Conservation (phyloP, 768 basidiomycete species). For the Suillus paluster region DNA sequence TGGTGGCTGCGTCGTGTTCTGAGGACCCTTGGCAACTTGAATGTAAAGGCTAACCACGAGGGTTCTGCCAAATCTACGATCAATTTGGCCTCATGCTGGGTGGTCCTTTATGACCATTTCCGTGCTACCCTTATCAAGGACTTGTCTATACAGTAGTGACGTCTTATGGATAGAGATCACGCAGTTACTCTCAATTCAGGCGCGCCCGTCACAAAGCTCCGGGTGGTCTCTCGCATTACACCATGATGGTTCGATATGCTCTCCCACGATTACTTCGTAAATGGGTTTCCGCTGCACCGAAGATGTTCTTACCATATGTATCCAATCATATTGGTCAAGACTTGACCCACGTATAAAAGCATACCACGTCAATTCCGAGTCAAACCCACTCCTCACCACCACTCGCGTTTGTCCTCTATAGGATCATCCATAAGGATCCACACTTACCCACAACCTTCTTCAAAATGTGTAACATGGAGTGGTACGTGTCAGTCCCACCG, state of each 20-base stretch:
- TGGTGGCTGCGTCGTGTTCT: conserved; percentile 19
- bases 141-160: conserved; percentile 31
- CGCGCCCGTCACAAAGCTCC: conserved; percentile 25
- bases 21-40: conserved; percentile 20
- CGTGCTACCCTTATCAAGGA: conserved; percentile 29
- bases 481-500: conserved; percentile 40
- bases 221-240: conserved; percentile 14
- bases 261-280: conserved; percentile 41
- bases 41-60: conserved; percentile 25
- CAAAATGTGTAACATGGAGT: conserved; percentile 63
- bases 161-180: conserved; percentile 20
- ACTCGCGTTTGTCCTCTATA: conserved; percentile 3
- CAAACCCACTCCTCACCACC: background rate
- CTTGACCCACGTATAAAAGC: conserved; percentile 33
- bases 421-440: conserved; percentile 4
- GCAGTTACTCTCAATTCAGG: conserved; percentile 33
- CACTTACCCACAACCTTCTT: conserved; percentile 1
- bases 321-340: conserved; percentile 10
- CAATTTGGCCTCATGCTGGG: conserved; percentile 33
- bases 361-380: conserved; percentile 13
- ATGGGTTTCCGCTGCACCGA: conserved; percentile 34
- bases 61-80: conserved; percentile 21
- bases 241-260: conserved; percentile 13
- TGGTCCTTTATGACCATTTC: conserved; percentile 31
- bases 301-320: conserved; percentile 35